These are phyloP conservation scores for Buddleja alternifolia DNA, from an alignment of 257 asterid genomes.

Conservation along the genomic window DNA sequence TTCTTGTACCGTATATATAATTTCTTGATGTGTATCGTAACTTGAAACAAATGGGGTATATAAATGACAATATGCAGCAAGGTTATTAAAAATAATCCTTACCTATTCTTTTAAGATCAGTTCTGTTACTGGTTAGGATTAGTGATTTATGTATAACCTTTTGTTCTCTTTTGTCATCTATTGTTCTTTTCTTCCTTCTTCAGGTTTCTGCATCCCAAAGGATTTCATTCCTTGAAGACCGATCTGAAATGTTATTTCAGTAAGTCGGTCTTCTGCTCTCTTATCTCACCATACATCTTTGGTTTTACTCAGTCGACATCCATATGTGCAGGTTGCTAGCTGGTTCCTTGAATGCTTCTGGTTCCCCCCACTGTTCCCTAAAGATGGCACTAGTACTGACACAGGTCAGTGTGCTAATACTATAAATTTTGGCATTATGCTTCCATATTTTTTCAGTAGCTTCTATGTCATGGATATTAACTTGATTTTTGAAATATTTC, in stretches of 20 bases:
- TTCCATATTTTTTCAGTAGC: neutral
- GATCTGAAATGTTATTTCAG: conserved; percentile 81
- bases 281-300: conserved; percentile 11
- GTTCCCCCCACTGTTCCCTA: conserved; percentile 84
- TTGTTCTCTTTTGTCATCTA: conserved; percentile 23
- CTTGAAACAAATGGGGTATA: neutral
- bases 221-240: conserved; percentile 70
- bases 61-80: conserved; percentile 19
- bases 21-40: conserved; percentile 7
- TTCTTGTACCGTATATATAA: conserved; percentile 5
- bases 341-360: conserved; percentile 79
- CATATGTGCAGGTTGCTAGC: conserved; percentile 68
- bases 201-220: conserved; percentile 87
- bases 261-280: conserved; percentile 42
- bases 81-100: neutral
- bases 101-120: conserved; percentile 16
- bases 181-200: conserved; percentile 18
- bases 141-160: conserved; percentile 3
- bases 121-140: conserved; percentile 20
- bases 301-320: conserved; percentile 23
- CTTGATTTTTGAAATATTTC: conserved; percentile 31
- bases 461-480: conserved; percentile 18
- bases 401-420: conserved; percentile 56
- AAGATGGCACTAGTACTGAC: conserved; percentile 89
- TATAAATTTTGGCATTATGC: conserved; percentile 6